Base-by-base conservation (phyloP, 305 asterid genomes). In the Solanum hybrid region DNA sequence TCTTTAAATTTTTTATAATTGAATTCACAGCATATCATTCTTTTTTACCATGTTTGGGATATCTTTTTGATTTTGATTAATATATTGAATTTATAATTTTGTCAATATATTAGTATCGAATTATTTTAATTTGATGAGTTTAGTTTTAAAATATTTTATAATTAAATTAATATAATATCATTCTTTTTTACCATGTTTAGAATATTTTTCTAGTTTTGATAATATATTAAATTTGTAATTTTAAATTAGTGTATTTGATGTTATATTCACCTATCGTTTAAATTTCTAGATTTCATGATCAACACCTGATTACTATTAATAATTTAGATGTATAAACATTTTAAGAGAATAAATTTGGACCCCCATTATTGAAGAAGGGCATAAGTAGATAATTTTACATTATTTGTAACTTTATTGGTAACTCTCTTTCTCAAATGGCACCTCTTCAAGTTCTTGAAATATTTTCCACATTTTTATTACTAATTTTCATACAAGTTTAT, bases 381-480 rank as follows among this genome's bases (percentile, higher is more conserved):
- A 51, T 2, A 51, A 51, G 66, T 51, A 15, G n/a, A 51, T 15
- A 5, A 51, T 51, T 51, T 37, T 9, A 37, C 42, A 37, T 37
- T 37, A 40, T n/a, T n/a, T n/a, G n/a, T n/a, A 31, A 75, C n/a
- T 4, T 38, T 32, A 17, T 14, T 31, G 7, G 38, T 19, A 38
- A 38, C 86, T 82, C 27, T 17, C 82, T 26, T 51, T 51, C 78
- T 82, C 14, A 17, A 29, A 94, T 94, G 97, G 88, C 92, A 60
- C 51, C 75, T 78, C 87, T 89, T 81, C 91, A 8, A 42, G 13
- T 90, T 88, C 71, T 89, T 90, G 86, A 64, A 22, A 72, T 92
- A 81, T 85, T 92, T 88, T 89, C 80, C 5, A 90, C 88, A n/a
- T 73, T 90, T 90, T 90, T 93, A 76, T 91, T 94, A 80, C 69